Conservation (phyloP, 2,329 filamentous ascomycete species). For the Aspergillus transmontanensis region DNA sequence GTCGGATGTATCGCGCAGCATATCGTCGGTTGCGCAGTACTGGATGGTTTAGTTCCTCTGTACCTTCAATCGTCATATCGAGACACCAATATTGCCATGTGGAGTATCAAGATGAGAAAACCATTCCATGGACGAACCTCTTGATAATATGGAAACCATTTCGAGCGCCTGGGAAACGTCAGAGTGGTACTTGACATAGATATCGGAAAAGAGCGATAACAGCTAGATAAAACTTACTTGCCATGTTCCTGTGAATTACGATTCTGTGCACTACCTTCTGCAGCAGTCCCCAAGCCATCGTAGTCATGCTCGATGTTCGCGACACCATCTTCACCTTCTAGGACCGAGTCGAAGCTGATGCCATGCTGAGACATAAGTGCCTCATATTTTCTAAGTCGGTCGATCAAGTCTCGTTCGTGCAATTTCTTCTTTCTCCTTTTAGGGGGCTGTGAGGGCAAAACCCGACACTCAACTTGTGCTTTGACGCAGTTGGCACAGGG, state of each 20-base stretch:
- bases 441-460: slow-evolving; percentile 46
- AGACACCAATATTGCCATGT: not conserved
- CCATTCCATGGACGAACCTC: not conserved
- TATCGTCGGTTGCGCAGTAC: not conserved
- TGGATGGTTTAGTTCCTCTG: not conserved
- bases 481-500: slow-evolving; percentile 71
- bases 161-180: not conserved
- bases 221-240: not conserved
- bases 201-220: too few relatives aligned
- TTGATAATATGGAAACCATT: not conserved
- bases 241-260: not conserved
- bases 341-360: slow-evolving; percentile 65
- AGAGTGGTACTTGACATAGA: not conserved
- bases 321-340: slow-evolving; percentile 26
- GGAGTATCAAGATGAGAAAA: not conserved
- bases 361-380: slow-evolving; percentile 64
- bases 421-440: slow-evolving; percentile 63
- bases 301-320: not conserved
- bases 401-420: slow-evolving; percentile 65
- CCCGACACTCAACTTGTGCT: slow-evolving; percentile 58
- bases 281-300: not conserved
- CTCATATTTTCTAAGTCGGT: slow-evolving; percentile 69
- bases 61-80: not conserved
- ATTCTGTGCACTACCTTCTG: not conserved
- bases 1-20: not conserved